Evolutionary conservation across 2,329 filamentous ascomycete genomes (phyloP).

Genomic region (Fusarium tricinctum): DNA sequence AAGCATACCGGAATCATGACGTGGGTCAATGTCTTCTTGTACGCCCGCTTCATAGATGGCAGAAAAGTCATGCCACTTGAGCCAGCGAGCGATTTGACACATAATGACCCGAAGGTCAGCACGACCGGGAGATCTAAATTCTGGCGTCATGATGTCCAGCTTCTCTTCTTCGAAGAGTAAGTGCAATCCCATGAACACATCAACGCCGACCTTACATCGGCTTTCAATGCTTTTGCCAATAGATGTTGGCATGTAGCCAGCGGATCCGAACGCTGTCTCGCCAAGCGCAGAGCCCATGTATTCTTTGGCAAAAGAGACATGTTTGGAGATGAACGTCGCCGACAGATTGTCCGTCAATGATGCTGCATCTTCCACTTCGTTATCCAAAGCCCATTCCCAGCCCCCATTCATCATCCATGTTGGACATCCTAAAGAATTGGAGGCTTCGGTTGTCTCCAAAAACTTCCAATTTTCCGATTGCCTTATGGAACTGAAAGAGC

Average conservation of each 20-base stretch:
- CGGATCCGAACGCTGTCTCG: slow-evolving; percentile 63
- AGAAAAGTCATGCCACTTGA: slow-evolving; percentile 74
- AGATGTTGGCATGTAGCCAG: slow-evolving; percentile 77
- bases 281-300: slow-evolving; percentile 74
- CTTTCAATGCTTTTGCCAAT: slow-evolving; percentile 65
- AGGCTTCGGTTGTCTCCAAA: slow-evolving; percentile 62
- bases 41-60: slow-evolving; percentile 67
- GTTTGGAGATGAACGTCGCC: slow-evolving; percentile 62
- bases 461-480: slow-evolving; percentile 63
- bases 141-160: slow-evolving; percentile 72
- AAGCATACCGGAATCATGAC: slow-evolving; percentile 58
- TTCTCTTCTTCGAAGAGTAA: slow-evolving; percentile 92
- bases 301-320: slow-evolving; percentile 72
- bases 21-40: slow-evolving; percentile 61
- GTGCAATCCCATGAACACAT: slow-evolving; percentile 83
- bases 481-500: slow-evolving; percentile 54
- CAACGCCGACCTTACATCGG: slow-evolving; percentile 72
- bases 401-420: slow-evolving; percentile 72
- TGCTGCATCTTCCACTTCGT: slow-evolving; percentile 57
- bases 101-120: slow-evolving; percentile 77
- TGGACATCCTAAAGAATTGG: slow-evolving; percentile 65
- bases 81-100: slow-evolving; percentile 84
- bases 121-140: slow-evolving; percentile 60
- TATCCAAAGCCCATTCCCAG: slow-evolving; percentile 80
- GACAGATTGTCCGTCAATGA: slow-evolving; percentile 43